Evolutionary conservation across 768 basidiomycete genomes (phyloP).

Genomic region (Xanthoconium purpureum): DNA sequence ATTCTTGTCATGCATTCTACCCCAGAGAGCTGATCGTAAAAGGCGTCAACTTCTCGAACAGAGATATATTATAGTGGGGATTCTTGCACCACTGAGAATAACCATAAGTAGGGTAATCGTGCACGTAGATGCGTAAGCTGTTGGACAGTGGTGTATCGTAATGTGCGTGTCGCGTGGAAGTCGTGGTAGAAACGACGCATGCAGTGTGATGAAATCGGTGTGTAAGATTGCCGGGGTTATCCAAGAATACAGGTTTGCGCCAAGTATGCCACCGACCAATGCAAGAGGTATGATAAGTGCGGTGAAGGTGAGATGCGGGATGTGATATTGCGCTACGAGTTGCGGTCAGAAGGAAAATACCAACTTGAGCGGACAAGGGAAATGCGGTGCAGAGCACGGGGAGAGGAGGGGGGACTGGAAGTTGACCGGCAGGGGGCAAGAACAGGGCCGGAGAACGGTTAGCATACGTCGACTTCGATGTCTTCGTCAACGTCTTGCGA

Average conservation of each 20-base stretch:
- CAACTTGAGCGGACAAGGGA: conserved; percentile 5
- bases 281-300: conserved; percentile 19
- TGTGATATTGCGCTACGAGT: conserved; percentile 14
- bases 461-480: conserved; percentile 30
- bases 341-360: conserved; percentile 1
- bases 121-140: conserved; percentile 5
- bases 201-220: neutral
- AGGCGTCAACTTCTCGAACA: neutral
- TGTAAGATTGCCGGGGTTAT: conserved; percentile 8
- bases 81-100: conserved; percentile 14
- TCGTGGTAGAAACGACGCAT: conserved; percentile 3
- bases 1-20: neutral
- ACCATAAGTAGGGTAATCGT: conserved; percentile 23
- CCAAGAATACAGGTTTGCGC: conserved; percentile 18
- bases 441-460: conserved; percentile 1
- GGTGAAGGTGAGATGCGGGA: conserved; percentile 13
- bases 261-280: conserved; percentile 6
- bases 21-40: neutral
- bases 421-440: neutral
- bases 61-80: conserved; percentile 17
- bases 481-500: conserved; percentile 25
- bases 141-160: conserved; percentile 1
- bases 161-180: conserved; percentile 3
- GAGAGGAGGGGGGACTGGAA: neutral
- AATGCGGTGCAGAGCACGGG: neutral